Base-by-base conservation (phyloP, 306 rosid species). In the Glycine latifolia region DNA sequence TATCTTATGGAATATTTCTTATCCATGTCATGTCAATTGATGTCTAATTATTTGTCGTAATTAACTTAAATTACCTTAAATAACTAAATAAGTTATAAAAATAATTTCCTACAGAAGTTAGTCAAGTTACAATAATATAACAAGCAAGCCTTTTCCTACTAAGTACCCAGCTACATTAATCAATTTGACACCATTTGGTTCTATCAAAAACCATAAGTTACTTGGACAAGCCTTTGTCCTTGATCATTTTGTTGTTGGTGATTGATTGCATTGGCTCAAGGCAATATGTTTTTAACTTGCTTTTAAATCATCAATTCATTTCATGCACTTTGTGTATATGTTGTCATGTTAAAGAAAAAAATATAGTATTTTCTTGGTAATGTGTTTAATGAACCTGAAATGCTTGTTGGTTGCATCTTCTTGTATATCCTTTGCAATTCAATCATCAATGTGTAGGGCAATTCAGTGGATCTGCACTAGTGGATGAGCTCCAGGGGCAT, bases 401-500 rank as follows among this genome's bases (percentile, higher is more conserved):
- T 58, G 53, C 56, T 73, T 76, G 73, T 49, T 81, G 63, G 35
- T 87, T 49, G 26, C 55, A 35, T 77, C 63, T 37, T 85, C 16
- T 78, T 47, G 62, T 76, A 39, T 82, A 55, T 85, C 43, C 39
- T 37, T 55, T 71, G 73, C 67, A 79, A 14, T 81, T 84, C 16
- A 85, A 60, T 66, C 52, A 53, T 54, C 78, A 67, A 52, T 73
- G 75, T 26, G 54, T 73, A 88, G 97, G 94, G 77, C 85, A 88
- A 89, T 85, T 85, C 58, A 88, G 73, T 86, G 97, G 97, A 81
- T 75, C 95, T 73, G 69, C 92, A 46, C 59, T 88, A 76, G 87
- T 85, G 70, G 92, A 90, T 85, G 99, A 91, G 84, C 86, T 96
- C 76, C 94, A 85, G 88, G 97, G 91, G 67, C 92, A 96, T 79